Percentiles rank a stretch among this genome's conserved stretches.
Conservation (phyloP, 2,329 filamentous ascomycete species). For the Aspergillus brunneoviolaceus region DNA sequence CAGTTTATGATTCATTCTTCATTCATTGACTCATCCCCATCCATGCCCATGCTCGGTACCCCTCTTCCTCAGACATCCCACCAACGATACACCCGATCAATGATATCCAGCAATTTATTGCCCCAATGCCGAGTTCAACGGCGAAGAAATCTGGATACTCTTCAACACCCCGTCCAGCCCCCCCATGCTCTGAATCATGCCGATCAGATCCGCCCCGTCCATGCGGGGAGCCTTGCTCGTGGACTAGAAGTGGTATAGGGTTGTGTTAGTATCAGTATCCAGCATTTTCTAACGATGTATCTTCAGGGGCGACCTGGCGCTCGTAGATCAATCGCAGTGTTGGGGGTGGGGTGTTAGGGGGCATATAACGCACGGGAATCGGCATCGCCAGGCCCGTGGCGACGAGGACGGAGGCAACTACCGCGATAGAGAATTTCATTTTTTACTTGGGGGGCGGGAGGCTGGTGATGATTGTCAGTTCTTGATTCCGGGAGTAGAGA, state of each 20-base stretch:
- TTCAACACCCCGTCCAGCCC: background rate
- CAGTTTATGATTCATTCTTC: too few species aligned
- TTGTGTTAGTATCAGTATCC: background rate
- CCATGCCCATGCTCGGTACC: too few species aligned
- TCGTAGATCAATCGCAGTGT: background rate
- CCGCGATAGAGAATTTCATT: slow-evolving; percentile 11
- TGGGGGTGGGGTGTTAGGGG: background rate
- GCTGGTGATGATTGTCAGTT: background rate
- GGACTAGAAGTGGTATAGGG: background rate
- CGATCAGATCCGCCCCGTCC: background rate
- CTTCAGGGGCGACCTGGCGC: background rate
- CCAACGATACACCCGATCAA: background rate
- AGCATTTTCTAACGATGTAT: background rate
- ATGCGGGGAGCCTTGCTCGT: background rate
- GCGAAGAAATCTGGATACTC: background rate
- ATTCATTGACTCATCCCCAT: too few species aligned
- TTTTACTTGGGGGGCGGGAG: background rate
- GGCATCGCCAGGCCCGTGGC: slow-evolving; percentile 4
- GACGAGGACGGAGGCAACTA: slow-evolving; percentile 2
- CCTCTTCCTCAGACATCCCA: too few species aligned
- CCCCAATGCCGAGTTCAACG: too few species aligned
- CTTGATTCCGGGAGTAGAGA: slow-evolving; percentile 1
- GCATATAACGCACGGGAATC: background rate
- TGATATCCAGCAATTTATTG: background rate
- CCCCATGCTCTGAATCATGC: background rate